Percentiles rank a stretch among this genome's conserved stretches.
Conservation (phyloP, 257 asterid genomes). For the Solanum chmielewskii region DNA sequence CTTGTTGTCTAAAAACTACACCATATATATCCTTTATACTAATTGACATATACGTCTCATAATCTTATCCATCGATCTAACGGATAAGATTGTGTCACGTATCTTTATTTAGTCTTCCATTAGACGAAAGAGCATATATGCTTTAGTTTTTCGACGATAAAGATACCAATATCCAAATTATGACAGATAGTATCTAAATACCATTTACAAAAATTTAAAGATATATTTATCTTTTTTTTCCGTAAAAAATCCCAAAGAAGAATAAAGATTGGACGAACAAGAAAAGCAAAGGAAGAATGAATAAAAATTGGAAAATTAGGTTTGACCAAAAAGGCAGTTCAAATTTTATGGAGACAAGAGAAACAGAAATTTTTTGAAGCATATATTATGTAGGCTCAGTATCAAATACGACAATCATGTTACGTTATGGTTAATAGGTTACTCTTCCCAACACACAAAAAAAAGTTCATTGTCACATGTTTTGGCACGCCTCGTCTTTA, state of each 20-base stretch:
- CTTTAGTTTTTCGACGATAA: fast-evolving
- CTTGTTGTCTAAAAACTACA: too few species aligned
- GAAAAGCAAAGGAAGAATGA: not conserved
- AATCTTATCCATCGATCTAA: too few species aligned
- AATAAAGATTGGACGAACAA: not conserved
- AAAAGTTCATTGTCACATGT: not conserved
- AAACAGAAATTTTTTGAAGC: not conserved
- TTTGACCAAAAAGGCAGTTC: not conserved
- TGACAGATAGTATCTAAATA: too few species aligned
- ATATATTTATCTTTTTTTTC: too few species aligned
- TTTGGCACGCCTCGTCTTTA: not conserved
- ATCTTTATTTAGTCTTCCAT: too few species aligned
- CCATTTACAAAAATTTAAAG: fast-evolving
- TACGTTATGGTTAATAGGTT: not conserved
- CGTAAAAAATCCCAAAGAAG: not conserved
- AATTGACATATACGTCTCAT: too few species aligned
- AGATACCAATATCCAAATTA: too few species aligned
- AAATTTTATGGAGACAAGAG: not conserved
- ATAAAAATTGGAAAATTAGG: not conserved
- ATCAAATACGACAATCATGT: not conserved
- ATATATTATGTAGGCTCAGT: not conserved
- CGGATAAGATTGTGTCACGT: too few species aligned
- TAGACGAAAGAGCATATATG: fast-evolving
- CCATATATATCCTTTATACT: too few species aligned
- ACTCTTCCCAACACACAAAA: not conserved